Conservation (phyloP, 2,329 filamentous ascomycete genomes). For the Aspergillus arachidicola region DNA sequence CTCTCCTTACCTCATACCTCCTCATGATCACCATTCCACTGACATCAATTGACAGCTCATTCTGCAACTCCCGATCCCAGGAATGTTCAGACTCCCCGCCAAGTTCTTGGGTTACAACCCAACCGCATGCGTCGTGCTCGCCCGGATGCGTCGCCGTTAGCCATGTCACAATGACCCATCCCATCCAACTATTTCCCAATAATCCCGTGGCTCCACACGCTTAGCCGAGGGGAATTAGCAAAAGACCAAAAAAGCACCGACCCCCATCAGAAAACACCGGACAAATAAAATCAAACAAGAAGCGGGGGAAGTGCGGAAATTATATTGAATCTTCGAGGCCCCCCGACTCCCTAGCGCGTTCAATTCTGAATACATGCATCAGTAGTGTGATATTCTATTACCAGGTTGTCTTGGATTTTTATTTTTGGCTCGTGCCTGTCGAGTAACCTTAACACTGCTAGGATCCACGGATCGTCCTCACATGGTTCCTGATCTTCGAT, state of each 20-base stretch:
- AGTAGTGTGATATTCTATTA: background rate
- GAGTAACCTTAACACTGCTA: slow-evolving; percentile 4
- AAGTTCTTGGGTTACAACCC: slow-evolving; percentile 4
- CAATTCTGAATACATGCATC: background rate
- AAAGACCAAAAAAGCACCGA: slow-evolving; percentile 1
- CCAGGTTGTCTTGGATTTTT: background rate
- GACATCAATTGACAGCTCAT: slow-evolving; percentile 3
- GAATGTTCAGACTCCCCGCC: slow-evolving; percentile 5
- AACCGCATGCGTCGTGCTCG: slow-evolving; percentile 12
- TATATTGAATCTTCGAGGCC: background rate
- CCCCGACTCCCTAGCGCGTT: background rate
- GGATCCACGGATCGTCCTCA: slow-evolving; percentile 21
- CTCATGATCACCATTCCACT: background rate
- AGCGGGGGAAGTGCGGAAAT: background rate
- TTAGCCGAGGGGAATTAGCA: background rate
- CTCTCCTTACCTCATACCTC: background rate
- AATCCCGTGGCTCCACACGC: slow-evolving; percentile 13
- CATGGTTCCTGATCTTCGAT: slow-evolving; percentile 10
- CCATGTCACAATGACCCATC: slow-evolving; percentile 15
- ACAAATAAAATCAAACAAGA: background rate
- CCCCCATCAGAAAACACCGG: background rate
- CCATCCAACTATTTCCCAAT: slow-evolving; percentile 11
- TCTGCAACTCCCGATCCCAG: background rate
- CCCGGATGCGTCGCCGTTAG: slow-evolving; percentile 16
- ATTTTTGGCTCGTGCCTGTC: slow-evolving; percentile 13